Conservation (phyloP, 1,284 basidiomycete species). For the Papiliotrema terrestris region DNA sequence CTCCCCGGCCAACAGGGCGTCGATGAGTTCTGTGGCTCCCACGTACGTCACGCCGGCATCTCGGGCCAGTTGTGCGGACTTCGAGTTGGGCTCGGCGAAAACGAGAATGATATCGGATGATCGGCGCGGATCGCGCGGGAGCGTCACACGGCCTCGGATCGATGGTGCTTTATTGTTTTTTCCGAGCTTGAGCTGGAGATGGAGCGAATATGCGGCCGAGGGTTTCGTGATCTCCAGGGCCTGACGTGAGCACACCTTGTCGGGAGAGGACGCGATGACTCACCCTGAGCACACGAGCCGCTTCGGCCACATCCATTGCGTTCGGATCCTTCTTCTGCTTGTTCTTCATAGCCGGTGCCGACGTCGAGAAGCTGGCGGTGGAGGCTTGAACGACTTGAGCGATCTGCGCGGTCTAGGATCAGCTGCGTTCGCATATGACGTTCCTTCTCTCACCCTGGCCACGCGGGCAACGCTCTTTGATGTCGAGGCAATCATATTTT, state of each 20-base stretch:
- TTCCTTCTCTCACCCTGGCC: not conserved
- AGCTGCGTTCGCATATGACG: not conserved
- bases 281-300: slow-evolving; percentile 39
- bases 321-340: slow-evolving; percentile 21
- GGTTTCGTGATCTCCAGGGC: slow-evolving; percentile 74
- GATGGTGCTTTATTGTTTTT: slow-evolving; percentile 54
- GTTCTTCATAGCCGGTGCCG: not conserved
- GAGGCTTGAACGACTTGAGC: not conserved
- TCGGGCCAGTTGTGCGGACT: slow-evolving; percentile 60
- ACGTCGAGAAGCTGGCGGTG: not conserved
- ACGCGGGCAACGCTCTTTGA: not conserved
- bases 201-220: slow-evolving; percentile 71
- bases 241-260: slow-evolving; percentile 47
- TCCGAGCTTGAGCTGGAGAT: slow-evolving; percentile 70
- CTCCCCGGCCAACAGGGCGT: slow-evolving; percentile 52
- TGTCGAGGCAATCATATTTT: not conserved
- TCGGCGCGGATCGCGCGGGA: slow-evolving; percentile 71
- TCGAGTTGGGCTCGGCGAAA: slow-evolving; percentile 62
- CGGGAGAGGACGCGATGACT: slow-evolving; percentile 6
- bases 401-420: not conserved
- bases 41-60: slow-evolving; percentile 80
- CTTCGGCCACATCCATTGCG: slow-evolving; percentile 36
- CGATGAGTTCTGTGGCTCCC: slow-evolving; percentile 77
- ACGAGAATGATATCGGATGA: slow-evolving; percentile 68
- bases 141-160: slow-evolving; percentile 70